phyloP scores from a whole-genome alignment of 495 filamentous ascomycete genomes.

The Neurospora cerealis region DNA sequence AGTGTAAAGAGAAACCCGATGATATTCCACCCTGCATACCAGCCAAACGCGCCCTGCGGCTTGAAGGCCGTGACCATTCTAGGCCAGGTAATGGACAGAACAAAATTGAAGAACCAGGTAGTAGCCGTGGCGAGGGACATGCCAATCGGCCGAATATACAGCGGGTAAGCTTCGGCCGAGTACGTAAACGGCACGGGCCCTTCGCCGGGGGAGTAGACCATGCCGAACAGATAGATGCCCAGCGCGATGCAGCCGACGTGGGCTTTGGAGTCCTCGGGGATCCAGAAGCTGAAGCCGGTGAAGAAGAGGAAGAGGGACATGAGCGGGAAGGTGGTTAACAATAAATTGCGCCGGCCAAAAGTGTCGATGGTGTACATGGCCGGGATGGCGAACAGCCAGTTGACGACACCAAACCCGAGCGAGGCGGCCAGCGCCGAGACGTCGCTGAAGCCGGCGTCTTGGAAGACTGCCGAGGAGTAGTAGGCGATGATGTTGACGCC shows the following conservation, averaged over 20 bases:
- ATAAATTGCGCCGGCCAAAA: slow-evolving; percentile 70
- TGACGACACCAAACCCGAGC: slow-evolving; percentile 68
- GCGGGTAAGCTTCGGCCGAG: slow-evolving; percentile 68
- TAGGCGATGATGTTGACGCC: slow-evolving; percentile 61
- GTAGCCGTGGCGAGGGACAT: slow-evolving; percentile 62
- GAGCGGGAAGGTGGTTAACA: slow-evolving; percentile 68
- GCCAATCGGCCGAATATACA: slow-evolving; percentile 62
- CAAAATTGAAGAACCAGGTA: slow-evolving; percentile 60
- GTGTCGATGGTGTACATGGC: slow-evolving; percentile 77
- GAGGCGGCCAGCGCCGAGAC: slow-evolving; percentile 53
- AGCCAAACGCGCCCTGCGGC: slow-evolving; percentile 52
- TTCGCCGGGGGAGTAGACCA: slow-evolving; percentile 70
- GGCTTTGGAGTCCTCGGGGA: slow-evolving; percentile 36
- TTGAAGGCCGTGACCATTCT: slow-evolving; percentile 42
- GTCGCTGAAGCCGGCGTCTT: slow-evolving; percentile 44
- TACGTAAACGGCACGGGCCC: slow-evolving; percentile 82
- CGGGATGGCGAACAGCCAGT: slow-evolving; percentile 69
- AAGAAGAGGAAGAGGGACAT: slow-evolving; percentile 66
- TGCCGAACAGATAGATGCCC: slow-evolving; percentile 66
- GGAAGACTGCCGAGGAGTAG: slow-evolving; percentile 59
- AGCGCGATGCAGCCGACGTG: slow-evolving; percentile 50
- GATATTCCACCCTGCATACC: slow-evolving; percentile 62
- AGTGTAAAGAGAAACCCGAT: slow-evolving; percentile 60
- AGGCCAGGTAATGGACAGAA: slow-evolving; percentile 60
- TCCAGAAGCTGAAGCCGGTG: slow-evolving; percentile 74